A percentile compares a stretch with the other conserved stretches of the same genome.
Evolutionary conservation across 2,329 filamentous ascomycete species (phyloP).

Genomic region (Pestalotiopsis sp.): DNA sequence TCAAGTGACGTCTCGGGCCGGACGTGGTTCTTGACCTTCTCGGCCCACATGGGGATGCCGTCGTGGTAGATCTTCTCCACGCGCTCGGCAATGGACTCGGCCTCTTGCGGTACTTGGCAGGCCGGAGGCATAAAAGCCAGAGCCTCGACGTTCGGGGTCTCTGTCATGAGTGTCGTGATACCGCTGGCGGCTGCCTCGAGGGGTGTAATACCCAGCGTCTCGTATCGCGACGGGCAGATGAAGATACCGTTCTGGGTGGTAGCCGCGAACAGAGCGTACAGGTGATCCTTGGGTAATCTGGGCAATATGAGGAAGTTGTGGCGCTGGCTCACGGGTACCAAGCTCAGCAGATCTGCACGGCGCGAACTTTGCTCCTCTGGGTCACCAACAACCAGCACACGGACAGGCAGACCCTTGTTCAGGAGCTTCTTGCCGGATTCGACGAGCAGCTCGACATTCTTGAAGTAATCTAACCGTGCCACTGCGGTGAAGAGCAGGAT

Average conservation of each 20-base stretch:
- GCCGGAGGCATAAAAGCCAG: not conserved
- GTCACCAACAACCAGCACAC: conserved; percentile 3
- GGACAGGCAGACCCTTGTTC: conserved; percentile 4
- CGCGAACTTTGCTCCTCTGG: not conserved
- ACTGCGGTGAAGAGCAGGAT: conserved; percentile 10
- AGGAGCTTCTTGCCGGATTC: conserved; percentile 7
- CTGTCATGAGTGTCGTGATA: conserved; percentile 9
- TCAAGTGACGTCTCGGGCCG: conserved; percentile 7
- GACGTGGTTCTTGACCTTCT: conserved; percentile 8
- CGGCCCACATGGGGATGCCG: conserved; percentile 1
- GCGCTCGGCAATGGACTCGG: not conserved
- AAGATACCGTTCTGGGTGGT: conserved; percentile 6
- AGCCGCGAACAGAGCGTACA: conserved; percentile 10
- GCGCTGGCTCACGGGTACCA: not conserved
- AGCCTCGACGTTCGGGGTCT: conserved; percentile 8
- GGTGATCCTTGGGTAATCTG: conserved; percentile 7
- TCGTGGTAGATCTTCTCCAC: conserved; percentile 3
- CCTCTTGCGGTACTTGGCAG: not conserved
- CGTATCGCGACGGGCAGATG: conserved; percentile 11
- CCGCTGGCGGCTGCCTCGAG: conserved; percentile 10
- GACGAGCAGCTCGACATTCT: conserved; percentile 11
- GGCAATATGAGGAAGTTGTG: conserved; percentile 4
- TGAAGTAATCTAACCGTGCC: conserved; percentile 12
- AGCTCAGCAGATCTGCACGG: not conserved
- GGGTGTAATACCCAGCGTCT: conserved; percentile 11